Evolutionary conservation across 345 rosid genomes (phyloP).

Genomic region (Arabidopsis arenosa): DNA sequence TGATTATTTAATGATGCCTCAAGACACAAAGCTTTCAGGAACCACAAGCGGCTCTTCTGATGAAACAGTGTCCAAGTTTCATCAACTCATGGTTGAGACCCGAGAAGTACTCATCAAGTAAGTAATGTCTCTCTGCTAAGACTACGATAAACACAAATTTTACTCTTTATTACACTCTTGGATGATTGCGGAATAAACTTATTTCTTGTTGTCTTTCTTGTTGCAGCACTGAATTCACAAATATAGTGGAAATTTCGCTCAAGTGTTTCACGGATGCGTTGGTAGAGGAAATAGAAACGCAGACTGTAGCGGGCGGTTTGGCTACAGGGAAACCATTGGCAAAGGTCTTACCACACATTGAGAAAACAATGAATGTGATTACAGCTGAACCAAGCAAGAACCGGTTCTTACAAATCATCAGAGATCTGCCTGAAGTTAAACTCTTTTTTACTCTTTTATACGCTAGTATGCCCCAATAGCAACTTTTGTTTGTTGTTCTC

Average conservation of each 20-base stretch:
- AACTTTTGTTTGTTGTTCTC: conserved; percentile 6
- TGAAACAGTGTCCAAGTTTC: conserved; percentile 53
- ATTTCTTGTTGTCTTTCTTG: conserved; percentile 1
- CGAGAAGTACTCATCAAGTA: conserved; percentile 73
- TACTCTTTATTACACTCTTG: not conserved
- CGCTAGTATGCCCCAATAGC: conserved; percentile 57
- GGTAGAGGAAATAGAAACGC: conserved; percentile 58
- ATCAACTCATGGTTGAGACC: conserved; percentile 81
- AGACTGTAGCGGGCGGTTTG: conserved; percentile 35
- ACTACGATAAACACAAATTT: conserved; percentile 4
- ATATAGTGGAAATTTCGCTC: conserved; percentile 60
- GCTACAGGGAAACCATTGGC: conserved; percentile 67
- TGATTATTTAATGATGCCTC: conserved; percentile 67
- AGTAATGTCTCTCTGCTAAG: not conserved
- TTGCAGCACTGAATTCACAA: conserved; percentile 69
- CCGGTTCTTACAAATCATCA: conserved; percentile 60
- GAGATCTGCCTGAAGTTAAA: conserved; percentile 65
- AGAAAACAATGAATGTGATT: conserved; percentile 55
- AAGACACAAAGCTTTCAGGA: conserved; percentile 46
- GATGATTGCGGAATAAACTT: conserved; percentile 1
- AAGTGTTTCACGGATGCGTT: conserved; percentile 55
- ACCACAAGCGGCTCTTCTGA: conserved; percentile 26
- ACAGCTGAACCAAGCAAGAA: conserved; percentile 67
- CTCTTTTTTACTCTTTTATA: conserved; percentile 85
- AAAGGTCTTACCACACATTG: conserved; percentile 69